Evolutionary conservation across 768 basidiomycete species (phyloP).

Genomic region (Amanita molliuscula): DNA sequence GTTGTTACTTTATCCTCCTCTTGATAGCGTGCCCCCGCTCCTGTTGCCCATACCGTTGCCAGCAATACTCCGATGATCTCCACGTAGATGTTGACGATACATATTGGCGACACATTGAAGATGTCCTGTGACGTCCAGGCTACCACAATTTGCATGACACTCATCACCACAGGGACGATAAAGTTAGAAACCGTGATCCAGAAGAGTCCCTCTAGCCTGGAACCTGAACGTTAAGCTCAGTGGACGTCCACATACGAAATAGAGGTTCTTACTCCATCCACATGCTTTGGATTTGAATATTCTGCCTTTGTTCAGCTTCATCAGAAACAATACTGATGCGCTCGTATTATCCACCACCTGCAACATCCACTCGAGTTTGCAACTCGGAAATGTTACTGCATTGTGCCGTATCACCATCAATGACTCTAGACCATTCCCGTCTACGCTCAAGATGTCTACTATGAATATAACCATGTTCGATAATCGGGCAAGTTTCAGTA

Average conservation of each 20-base stretch:
- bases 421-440: neutral
- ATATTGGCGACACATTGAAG: constrained; percentile 7
- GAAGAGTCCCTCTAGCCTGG: constrained; percentile 12
- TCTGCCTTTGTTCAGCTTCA: constrained; percentile 8
- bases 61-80: constrained; percentile 20
- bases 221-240: constrained; percentile 5
- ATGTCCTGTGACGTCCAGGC: constrained; percentile 7
- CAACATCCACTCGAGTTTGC: constrained; percentile 13
- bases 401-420: neutral
- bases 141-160: constrained; percentile 13
- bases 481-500: constrained; percentile 12
- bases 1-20: constrained; percentile 1
- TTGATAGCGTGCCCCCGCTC: constrained; percentile 8
- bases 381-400: constrained; percentile 1
- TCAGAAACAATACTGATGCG: constrained; percentile 12
- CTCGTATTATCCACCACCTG: constrained; percentile 12
- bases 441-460: constrained; percentile 2
- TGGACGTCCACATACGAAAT: neutral
- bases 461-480: constrained; percentile 9
- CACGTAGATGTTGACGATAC: constrained; percentile 13
- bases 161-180: constrained; percentile 17
- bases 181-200: constrained; percentile 19
- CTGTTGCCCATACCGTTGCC: constrained; percentile 16
- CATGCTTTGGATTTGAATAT: neutral
- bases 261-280: neutral